Evolutionary conservation across 129 eudicot genomes (phyloP).

Genomic region (Smallanthus sonchifolius): DNA sequence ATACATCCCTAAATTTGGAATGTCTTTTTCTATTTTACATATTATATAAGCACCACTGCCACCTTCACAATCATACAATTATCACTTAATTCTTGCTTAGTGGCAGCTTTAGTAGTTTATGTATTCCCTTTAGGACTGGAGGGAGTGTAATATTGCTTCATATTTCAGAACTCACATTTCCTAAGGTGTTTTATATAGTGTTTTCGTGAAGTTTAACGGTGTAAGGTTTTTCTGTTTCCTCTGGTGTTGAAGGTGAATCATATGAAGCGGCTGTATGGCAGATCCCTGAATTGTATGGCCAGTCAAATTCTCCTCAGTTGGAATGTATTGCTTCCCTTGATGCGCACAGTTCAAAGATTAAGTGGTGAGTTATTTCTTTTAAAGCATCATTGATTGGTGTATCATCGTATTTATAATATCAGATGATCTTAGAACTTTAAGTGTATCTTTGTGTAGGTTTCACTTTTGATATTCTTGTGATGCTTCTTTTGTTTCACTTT

Average conservation of each 20-base stretch:
- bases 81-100: background rate
- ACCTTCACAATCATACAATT: background rate
- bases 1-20: background rate
- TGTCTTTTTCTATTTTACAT: background rate
- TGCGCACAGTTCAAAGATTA: slow-evolving; percentile 66
- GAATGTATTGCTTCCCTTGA: slow-evolving; percentile 78
- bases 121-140: background rate
- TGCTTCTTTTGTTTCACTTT: slow-evolving; percentile 13
- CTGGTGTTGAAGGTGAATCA: slow-evolving; percentile 61
- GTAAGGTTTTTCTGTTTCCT: slow-evolving; percentile 5
- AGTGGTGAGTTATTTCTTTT: slow-evolving; percentile 51
- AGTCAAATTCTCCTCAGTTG: slow-evolving; percentile 86
- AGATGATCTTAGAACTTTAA: background rate
- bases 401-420: background rate
- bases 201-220: slow-evolving; percentile 7
- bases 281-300: slow-evolving; percentile 94
- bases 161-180: background rate
- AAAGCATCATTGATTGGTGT: background rate
- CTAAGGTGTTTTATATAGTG: background rate
- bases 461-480: background rate
- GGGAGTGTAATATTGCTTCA: background rate
- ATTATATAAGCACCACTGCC: background rate
- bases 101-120: background rate
- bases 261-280: slow-evolving; percentile 97
- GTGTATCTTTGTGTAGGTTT: background rate